Evolutionary conservation across 352 stramenopile genomes (phyloP).

Genomic region (Thraustochytrium sp.): DNA sequence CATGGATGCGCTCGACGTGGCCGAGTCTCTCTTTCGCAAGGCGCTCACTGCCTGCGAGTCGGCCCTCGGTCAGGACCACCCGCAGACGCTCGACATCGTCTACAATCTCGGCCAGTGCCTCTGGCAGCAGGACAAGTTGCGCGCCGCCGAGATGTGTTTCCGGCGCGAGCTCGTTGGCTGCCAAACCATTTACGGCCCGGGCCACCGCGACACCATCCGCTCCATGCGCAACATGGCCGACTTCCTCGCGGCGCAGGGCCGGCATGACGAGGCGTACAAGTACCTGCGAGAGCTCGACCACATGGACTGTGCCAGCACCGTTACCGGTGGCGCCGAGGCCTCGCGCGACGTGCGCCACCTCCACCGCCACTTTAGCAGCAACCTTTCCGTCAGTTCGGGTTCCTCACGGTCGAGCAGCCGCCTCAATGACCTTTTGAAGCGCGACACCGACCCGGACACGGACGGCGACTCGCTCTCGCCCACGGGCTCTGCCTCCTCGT

Average conservation of each 20-base stretch:
- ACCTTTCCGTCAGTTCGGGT: neutral
- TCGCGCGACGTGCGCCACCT: neutral
- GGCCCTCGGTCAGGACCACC: neutral
- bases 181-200: neutral
- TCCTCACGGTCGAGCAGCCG: neutral
- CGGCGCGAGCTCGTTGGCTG: slow-evolving; percentile 1
- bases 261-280: slow-evolving; percentile 12
- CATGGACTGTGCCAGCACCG: neutral
- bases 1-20: neutral
- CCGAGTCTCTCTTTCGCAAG: slow-evolving; percentile 33
- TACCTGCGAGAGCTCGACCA: neutral
- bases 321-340: neutral
- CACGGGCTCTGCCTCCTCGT: neutral
- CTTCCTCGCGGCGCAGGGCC: neutral
- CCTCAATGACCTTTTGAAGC: neutral
- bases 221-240: slow-evolving; percentile 39
- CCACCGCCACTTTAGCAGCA: slow-evolving; percentile 6
- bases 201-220: slow-evolving; percentile 27
- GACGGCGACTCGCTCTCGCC: slow-evolving; percentile 1
- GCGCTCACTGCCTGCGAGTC: neutral
- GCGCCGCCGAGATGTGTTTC: slow-evolving; percentile 21
- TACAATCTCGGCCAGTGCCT: slow-evolving; percentile 38
- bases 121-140: slow-evolving; percentile 33
- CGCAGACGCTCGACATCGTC: slow-evolving; percentile 32
- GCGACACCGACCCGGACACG: neutral